Evolutionary conservation across 495 filamentous ascomycete genomes (phyloP).

Genomic region (Aspergillus olivimuriae): DNA sequence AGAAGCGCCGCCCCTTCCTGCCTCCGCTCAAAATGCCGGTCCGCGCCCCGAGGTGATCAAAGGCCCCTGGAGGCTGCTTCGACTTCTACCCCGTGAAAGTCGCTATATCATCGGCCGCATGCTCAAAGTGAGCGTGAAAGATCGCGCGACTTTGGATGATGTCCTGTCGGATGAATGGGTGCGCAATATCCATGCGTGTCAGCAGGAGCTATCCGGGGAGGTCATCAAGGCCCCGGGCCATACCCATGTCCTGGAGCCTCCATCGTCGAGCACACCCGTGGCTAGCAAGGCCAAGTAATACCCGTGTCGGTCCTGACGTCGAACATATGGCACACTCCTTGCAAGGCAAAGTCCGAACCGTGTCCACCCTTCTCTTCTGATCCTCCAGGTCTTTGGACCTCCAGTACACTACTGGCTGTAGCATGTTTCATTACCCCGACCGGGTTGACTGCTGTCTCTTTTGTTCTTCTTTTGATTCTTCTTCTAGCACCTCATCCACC

Average conservation of each 20-base stretch:
- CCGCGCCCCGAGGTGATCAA: constrained; percentile 72
- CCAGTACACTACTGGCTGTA: no score
- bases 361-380: neutral
- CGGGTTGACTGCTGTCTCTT: no score
- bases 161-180: constrained; percentile 91
- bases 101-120: constrained; percentile 86
- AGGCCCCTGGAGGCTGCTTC: constrained; percentile 89
- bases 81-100: constrained; percentile 84
- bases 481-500: neutral
- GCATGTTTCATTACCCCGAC: no score
- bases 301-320: constrained; percentile 2
- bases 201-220: constrained; percentile 52
- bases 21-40: constrained; percentile 17
- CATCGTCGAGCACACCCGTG: constrained; percentile 36
- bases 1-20: constrained; percentile 36
- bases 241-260: constrained; percentile 57
- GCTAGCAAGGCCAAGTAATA: constrained; percentile 36
- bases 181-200: constrained; percentile 55
- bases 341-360: no score
- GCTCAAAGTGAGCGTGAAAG: constrained; percentile 82
- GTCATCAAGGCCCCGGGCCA: constrained; percentile 51
- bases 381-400: no score
- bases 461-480: neutral
- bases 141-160: constrained; percentile 76
- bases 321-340: neutral